Base-by-base conservation (phyloP, 2,329 filamentous ascomycete species). In the Penicillium nordicum region DNA sequence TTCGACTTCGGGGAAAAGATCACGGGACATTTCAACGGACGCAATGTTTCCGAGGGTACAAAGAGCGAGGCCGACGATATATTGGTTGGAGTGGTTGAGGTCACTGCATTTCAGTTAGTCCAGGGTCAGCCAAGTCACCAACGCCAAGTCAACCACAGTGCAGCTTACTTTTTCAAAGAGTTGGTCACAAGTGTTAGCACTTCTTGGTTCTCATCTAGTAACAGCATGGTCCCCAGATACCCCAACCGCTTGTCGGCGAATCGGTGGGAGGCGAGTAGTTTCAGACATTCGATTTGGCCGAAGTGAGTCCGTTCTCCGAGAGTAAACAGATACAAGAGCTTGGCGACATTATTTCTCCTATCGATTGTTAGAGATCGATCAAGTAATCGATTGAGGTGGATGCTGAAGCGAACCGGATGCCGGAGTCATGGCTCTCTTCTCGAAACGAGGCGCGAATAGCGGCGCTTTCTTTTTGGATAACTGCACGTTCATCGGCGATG, bases 391-490 rank as follows among this genome's bases (percentile, higher is more conserved):
- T 34, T 42, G 37, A 42, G 27, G 46, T 32, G 44, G 43, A 29
- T 44, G 47, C 48, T 59, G 40, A 50, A 55, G 76, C 82, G 71
- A 81, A 97, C 92, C 93, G 88, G 68, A 96, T 83, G 72, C 90
- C 89, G 66, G 90, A 92, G 74, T 99, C 92, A 71, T 89, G 87
- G 77, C 91, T 96, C 79, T 99, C 94, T 77, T 99, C 94, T 71
- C 94, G 86, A 75, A 99, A 99, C 79, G 93, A 97, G 66, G 94
- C 92, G 77, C 94, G 85, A 72, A 99, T 99, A 46, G 93, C 90
- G 57, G 94, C 94, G 78, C 94, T 99, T 80, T 99, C 94, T 78
- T 99, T 99, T 72, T 97, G 94, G 62, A 99, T 95, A 55, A 99
- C 94, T 50, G 94, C 93, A 72, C 94, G 87, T 80, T 99, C 94